Evolutionary conservation across 2,329 filamentous ascomycete genomes (phyloP).

Genomic region (Xylariaceae sp.): DNA sequence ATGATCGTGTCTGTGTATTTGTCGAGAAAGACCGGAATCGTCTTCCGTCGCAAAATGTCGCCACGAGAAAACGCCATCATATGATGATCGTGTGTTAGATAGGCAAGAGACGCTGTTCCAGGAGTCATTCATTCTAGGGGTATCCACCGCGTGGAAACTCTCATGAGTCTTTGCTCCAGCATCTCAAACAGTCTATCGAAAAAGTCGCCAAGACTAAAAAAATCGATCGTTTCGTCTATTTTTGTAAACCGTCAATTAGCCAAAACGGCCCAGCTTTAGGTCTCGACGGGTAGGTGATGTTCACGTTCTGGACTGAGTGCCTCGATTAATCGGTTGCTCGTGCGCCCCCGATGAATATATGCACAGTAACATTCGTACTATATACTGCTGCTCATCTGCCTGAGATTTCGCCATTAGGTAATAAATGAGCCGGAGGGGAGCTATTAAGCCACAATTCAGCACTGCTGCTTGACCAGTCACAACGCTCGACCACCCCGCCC

Average conservation of each 20-base stretch:
- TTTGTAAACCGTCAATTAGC: background rate
- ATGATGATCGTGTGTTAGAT: too few relatives aligned
- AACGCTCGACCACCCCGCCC: background rate
- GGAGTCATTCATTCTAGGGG: too few relatives aligned
- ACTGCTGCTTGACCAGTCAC: background rate
- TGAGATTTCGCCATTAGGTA: background rate
- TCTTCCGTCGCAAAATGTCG: too few relatives aligned
- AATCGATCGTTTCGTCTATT: background rate
- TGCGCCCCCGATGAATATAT: background rate
- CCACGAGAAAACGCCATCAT: too few relatives aligned
- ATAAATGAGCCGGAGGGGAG: background rate
- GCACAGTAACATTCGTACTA: background rate
- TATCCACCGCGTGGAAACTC: too few relatives aligned
- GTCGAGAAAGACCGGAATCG: background rate
- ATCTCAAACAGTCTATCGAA: too few relatives aligned
- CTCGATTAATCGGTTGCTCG: background rate
- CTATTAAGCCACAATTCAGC: background rate
- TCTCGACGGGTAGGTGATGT: background rate
- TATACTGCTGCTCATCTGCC: background rate
- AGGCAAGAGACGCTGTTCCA: too few relatives aligned
- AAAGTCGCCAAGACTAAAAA: too few relatives aligned
- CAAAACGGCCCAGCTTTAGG: background rate
- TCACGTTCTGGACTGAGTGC: background rate
- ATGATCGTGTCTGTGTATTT: background rate
- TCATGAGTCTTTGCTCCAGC: too few relatives aligned